Evolutionary conservation across 495 filamentous ascomycete genomes (phyloP).

Genomic region (Amphirosellinia nigrospora): DNA sequence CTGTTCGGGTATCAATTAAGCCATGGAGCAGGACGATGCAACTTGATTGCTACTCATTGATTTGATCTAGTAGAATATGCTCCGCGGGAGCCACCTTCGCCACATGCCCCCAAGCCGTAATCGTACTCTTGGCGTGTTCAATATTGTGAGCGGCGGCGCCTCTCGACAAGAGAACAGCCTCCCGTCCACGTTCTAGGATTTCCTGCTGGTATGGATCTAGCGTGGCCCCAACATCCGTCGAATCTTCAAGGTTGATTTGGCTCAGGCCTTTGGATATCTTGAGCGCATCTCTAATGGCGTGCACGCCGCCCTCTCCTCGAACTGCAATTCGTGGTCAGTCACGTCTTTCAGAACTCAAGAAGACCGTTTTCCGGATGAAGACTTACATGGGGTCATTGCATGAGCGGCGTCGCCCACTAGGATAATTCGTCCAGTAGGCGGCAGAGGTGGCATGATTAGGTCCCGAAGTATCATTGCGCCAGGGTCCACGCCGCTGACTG

Average conservation of each 20-base stretch:
- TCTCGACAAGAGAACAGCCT: slow-evolving; percentile 13
- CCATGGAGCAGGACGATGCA: neutral
- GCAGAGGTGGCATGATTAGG: slow-evolving; percentile 24
- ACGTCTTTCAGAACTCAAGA: neutral
- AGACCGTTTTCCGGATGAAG: neutral
- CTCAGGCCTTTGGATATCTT: slow-evolving; percentile 29
- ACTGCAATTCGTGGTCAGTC: slow-evolving; percentile 36
- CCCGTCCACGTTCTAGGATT: slow-evolving; percentile 15
- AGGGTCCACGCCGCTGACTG: slow-evolving; percentile 14
- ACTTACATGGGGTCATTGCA: slow-evolving; percentile 68
- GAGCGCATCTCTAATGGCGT: slow-evolving; percentile 49
- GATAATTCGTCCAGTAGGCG: slow-evolving; percentile 50
- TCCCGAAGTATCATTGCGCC: slow-evolving; percentile 31
- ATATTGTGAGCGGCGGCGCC: slow-evolving; percentile 1
- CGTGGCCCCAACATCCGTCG: neutral
- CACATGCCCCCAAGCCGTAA: slow-evolving; percentile 10
- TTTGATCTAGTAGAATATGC: slow-evolving; percentile 5
- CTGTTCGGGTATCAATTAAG: neutral
- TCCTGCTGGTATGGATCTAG: slow-evolving; percentile 34
- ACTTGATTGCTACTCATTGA: neutral
- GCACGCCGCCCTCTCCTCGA: slow-evolving; percentile 52
- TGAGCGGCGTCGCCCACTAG: slow-evolving; percentile 67
- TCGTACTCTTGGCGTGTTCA: neutral
- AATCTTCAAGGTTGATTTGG: neutral
- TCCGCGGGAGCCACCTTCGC: neutral